These are phyloP conservation scores for Oxyria digyna DNA, from an alignment of 148 eudicot genomes.

Conservation along the genomic window DNA sequence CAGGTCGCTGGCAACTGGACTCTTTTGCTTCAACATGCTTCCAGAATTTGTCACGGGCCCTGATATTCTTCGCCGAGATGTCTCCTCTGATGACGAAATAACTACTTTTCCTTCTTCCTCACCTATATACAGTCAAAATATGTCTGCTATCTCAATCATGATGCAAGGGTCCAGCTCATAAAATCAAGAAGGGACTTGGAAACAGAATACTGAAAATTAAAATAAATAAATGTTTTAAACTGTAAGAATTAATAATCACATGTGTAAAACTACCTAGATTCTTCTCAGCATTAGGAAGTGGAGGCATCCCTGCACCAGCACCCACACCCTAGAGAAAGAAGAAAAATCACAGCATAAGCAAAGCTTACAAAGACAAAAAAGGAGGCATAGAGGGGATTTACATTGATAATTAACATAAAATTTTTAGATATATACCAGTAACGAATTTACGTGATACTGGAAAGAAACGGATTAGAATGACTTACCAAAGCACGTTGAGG, in stretches of 20 bases:
- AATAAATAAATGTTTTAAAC: neutral
- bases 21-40: slow-evolving; percentile 59
- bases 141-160: neutral
- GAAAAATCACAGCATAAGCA: neutral
- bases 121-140: slow-evolving; percentile 25
- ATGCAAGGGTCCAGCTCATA: neutral
- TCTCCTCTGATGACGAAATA: slow-evolving; percentile 37
- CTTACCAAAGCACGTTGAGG: slow-evolving; percentile 65
- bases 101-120: slow-evolving; percentile 49
- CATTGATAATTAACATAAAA: slow-evolving; percentile 3
- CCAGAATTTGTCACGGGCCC: slow-evolving; percentile 46
- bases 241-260: neutral
- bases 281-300: slow-evolving; percentile 46
- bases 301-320: slow-evolving; percentile 69
- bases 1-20: slow-evolving; percentile 59
- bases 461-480: neutral
- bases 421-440: neutral
- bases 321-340: slow-evolving; percentile 34
- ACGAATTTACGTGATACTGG: neutral
- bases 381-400: neutral
- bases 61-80: slow-evolving; percentile 46
- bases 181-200: neutral
- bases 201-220: neutral
- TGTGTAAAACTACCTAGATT: slow-evolving; percentile 30
- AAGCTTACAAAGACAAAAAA: neutral